Base-by-base conservation (phyloP, 495 filamentous ascomycete species). In the Aspergillus egyptiacus region DNA sequence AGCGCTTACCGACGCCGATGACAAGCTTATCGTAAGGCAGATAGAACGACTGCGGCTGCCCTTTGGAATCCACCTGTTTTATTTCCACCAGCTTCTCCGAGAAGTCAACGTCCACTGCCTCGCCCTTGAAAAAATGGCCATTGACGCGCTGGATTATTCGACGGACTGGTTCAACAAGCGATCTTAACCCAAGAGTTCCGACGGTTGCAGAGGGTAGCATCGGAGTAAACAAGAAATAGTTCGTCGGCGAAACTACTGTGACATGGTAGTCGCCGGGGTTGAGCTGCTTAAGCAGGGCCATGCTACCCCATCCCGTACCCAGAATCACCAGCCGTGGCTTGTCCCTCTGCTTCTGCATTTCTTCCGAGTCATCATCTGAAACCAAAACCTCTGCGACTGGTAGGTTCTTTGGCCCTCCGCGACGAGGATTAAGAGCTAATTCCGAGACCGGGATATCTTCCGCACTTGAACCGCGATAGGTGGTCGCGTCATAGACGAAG, bases 21-120 rank as follows among this genome's bases (percentile, higher is more conserved):
- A 99, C 89, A n/a, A 99, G 75, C 71, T 99, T 99, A 63, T 99
- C 94, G 57, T 99, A 99, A 0, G 94, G 94, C 1, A 99, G 69
- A 71, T 99, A 99, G 68, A 99, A 97, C 31, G 79, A 72, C 50
- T 81, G 72, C 57, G 80, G 78, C 36, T 85, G 68, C 8, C 93
- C 93, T 50, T 73, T 69, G n/a, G 76, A 65, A 51, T 88, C 82
- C 5, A 70, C 71, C 58, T 94, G 87, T 1, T 82, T 79, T 5
- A 96, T 73, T 66, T 99, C 94, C 2, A 99, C 82, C 41, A 99
- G 66, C 60, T 94, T 94, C 53, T 85, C 76, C 0, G 88, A 91
- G 58, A 97, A 93, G 35, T 96, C 88, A 17, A 99, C 82, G 64
- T 89, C 84, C 54, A 88, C 84, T 7, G 94, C 94, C 38, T 71